Percentiles rank a stretch among this genome's conserved stretches.
These are phyloP conservation scores for Escallonia rubra DNA, from an alignment of 129 eudicot species.

Conservation along the genomic window DNA sequence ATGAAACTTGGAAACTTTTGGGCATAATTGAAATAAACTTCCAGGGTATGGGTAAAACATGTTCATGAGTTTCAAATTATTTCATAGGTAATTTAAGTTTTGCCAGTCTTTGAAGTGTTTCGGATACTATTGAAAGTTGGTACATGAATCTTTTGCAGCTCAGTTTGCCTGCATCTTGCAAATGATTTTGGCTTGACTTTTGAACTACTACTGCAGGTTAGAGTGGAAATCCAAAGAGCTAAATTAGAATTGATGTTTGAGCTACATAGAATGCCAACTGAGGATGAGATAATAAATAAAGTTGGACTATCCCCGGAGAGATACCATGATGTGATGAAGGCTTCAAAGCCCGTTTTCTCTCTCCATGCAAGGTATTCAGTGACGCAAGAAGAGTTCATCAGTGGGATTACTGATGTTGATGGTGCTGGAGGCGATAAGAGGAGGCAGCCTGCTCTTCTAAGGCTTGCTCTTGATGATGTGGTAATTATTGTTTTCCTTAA, in stretches of 20 bases:
- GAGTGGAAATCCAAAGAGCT: constrained; percentile 71
- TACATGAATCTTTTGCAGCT: background rate
- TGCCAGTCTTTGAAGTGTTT: background rate
- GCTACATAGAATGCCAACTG: constrained; percentile 68
- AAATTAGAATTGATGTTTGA: constrained; percentile 66
- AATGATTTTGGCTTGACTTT: background rate
- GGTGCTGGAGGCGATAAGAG: constrained; percentile 56
- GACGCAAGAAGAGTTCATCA: constrained; percentile 86
- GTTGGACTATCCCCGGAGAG: constrained; percentile 75
- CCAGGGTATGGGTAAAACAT: too few species aligned
- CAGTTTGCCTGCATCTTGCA: background rate
- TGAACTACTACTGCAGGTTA: constrained; percentile 47
- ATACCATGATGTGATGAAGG: constrained; percentile 74
- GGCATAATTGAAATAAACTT: too few species aligned
- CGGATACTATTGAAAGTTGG: background rate
- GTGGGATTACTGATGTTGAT: constrained; percentile 65
- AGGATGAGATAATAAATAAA: constrained; percentile 63
- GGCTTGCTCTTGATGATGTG: constrained; percentile 99
- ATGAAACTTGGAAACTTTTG: too few species aligned
- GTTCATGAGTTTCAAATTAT: too few species aligned
- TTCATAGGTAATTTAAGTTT: too few species aligned
- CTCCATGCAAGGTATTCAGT: constrained; percentile 59
- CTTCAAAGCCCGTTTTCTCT: constrained; percentile 56
- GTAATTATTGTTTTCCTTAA: constrained; percentile 33
- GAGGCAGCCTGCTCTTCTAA: constrained; percentile 85